Evolutionary conservation across 73 alveolate genomes (phyloP).

Genomic region (Symbiodinium pilosum): DNA sequence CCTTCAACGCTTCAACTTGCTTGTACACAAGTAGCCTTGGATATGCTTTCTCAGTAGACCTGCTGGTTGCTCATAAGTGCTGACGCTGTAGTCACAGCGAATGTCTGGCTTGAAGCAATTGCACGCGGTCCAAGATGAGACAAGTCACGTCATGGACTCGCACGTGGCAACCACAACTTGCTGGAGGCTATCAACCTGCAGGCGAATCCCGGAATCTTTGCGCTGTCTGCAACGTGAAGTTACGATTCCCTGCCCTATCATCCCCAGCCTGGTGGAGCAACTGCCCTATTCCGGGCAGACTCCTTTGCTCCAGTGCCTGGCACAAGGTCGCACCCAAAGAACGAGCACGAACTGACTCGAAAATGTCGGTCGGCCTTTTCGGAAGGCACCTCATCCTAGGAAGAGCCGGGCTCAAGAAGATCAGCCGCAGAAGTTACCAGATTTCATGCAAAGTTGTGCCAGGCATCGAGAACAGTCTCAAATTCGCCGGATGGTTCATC

Average conservation of each 20-base stretch:
- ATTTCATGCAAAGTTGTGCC: background rate
- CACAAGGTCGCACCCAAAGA: background rate
- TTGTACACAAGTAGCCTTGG: slow-evolving; percentile 24
- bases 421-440: background rate
- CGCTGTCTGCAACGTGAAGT: no score
- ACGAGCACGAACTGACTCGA: background rate
- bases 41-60: no score
- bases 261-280: slow-evolving; percentile 53
- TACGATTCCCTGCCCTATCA: no score
- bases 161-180: slow-evolving; percentile 71
- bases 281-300: background rate
- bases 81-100: no score
- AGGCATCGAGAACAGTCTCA: background rate
- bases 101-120: no score
- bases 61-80: no score
- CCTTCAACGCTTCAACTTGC: slow-evolving; percentile 85
- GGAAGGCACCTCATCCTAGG: slow-evolving; percentile 49
- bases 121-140: background rate
- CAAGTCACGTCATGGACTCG: slow-evolving; percentile 80
- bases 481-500: background rate
- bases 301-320: slow-evolving; percentile 26
- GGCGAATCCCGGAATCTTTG: no score
- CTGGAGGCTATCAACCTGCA: slow-evolving; percentile 86
- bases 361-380: slow-evolving; percentile 45
- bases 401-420: no score